phyloP scores from a whole-genome alignment of 768 basidiomycete species.

The Phallus indusiatus region DNA sequence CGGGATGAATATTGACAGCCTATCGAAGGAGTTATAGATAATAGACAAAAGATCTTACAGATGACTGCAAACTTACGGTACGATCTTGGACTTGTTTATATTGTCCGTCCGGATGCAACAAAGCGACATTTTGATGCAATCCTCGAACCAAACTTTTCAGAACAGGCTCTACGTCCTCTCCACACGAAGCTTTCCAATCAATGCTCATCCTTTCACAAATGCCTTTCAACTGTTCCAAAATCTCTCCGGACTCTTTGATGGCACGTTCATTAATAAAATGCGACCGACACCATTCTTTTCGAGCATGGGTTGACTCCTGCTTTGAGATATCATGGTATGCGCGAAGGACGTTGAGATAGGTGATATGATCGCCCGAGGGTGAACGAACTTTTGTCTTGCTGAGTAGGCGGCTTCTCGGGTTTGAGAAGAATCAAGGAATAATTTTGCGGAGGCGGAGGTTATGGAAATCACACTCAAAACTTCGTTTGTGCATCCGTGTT shows the following conservation, averaged over 20 bases:
- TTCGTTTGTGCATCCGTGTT: conserved; percentile 63
- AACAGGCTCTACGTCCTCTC: conserved; percentile 59
- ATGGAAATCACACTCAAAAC: conserved; percentile 80
- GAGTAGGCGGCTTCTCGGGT: conserved; percentile 64
- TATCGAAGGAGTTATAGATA: conserved; percentile 15
- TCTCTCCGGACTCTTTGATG: conserved; percentile 66
- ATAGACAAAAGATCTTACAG: no score
- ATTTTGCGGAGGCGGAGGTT: conserved; percentile 68
- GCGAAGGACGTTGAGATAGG: conserved; percentile 74
- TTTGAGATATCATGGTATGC: conserved; percentile 66
- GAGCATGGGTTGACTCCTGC: conserved; percentile 35
- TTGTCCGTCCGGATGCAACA: conserved; percentile 74
- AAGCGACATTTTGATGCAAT: conserved; percentile 72
- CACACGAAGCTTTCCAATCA: conserved; percentile 48
- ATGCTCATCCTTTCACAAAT: conserved; percentile 53
- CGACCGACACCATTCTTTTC: conserved; percentile 73
- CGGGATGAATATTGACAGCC: conserved; percentile 87
- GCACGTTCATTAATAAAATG: conserved; percentile 80
- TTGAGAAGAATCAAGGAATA: conserved; percentile 71
- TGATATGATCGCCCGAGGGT: conserved; percentile 89
- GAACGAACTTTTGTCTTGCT: conserved; percentile 68
- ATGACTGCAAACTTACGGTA: conserved; percentile 32
- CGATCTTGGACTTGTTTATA: conserved; percentile 79
- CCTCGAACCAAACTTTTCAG: conserved; percentile 68
- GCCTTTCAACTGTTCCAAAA: conserved; percentile 66